Evolutionary conservation across 345 rosid species (phyloP).

Genomic region (Corchorus capsularis): DNA sequence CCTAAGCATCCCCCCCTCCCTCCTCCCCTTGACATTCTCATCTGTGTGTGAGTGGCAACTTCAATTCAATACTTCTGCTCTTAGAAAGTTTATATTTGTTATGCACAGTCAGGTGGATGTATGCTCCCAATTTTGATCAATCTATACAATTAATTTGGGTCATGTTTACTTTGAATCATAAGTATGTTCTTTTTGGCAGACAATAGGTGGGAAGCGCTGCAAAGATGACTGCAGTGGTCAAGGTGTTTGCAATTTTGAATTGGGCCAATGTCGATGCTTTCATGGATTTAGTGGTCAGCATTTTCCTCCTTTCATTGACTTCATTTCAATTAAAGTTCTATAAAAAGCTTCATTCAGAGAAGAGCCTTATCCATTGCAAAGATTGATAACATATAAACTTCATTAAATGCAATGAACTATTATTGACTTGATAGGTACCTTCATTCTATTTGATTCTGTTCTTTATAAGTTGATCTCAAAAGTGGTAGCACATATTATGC

Average conservation of each 20-base stretch:
- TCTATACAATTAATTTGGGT: background rate
- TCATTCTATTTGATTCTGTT: background rate
- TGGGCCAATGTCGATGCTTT: conserved; percentile 85
- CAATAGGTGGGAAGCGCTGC: conserved; percentile 73
- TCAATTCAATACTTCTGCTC: background rate
- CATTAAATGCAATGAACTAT: background rate
- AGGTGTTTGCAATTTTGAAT: conserved; percentile 85
- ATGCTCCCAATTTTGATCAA: background rate
- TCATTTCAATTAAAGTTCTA: background rate
- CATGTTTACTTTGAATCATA: background rate
- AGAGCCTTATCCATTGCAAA: background rate
- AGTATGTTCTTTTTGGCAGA: conserved; percentile 45
- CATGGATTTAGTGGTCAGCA: conserved; percentile 79
- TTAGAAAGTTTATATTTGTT: background rate
- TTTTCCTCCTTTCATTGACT: background rate
- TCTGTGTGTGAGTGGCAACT: conserved; percentile 3
- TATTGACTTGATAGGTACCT: background rate
- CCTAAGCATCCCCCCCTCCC: background rate
- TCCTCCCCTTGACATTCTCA: background rate
- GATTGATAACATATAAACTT: background rate
- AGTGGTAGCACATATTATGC: background rate
- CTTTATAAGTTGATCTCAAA: background rate
- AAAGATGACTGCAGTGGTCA: conserved; percentile 68
- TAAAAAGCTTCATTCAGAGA: background rate
- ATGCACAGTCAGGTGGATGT: background rate